Evolutionary conservation across 2,329 filamentous ascomycete genomes (phyloP).

Genomic region (Xylariaceae sp.): DNA sequence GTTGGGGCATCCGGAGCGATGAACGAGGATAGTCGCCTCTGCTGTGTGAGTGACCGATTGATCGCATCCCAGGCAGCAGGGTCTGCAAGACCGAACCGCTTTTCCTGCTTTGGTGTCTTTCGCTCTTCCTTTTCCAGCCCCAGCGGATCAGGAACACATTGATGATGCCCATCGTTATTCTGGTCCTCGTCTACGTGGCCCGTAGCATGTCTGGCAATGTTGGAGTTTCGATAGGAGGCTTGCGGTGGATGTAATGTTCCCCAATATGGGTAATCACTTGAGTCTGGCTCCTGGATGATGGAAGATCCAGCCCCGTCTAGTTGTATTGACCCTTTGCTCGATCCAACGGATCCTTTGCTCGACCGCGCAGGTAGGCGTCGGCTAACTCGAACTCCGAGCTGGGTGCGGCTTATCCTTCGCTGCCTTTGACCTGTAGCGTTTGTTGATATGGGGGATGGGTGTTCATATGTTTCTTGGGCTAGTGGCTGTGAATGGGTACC

Average conservation of each 20-base stretch:
- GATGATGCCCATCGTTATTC: neutral
- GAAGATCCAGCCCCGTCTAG: conserved; percentile 15
- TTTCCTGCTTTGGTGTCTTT: conserved; percentile 21
- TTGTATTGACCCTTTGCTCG: conserved; percentile 13
- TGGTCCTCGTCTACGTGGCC: neutral
- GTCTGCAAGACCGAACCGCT: conserved; percentile 33
- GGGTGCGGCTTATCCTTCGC: conserved; percentile 32
- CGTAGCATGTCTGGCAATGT: neutral
- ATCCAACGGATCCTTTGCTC: conserved; percentile 17
- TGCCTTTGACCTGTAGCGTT: conserved; percentile 32
- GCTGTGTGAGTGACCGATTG: conserved; percentile 42
- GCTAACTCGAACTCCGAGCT: conserved; percentile 33
- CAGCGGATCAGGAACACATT: neutral
- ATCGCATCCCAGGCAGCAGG: conserved; percentile 42
- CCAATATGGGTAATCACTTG: conserved; percentile 25
- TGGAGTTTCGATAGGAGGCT: conserved; percentile 7
- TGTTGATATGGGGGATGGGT: conserved; percentile 29
- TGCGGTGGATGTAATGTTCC: conserved; percentile 23
- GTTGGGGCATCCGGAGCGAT: conserved; percentile 19
- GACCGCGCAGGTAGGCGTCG: conserved; percentile 25
- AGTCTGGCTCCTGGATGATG: conserved; percentile 24
- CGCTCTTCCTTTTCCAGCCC: conserved; percentile 9
- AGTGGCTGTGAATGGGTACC: conserved; percentile 26
- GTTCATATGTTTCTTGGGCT: conserved; percentile 30
- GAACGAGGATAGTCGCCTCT: conserved; percentile 38